A percentile compares a stretch with the other conserved stretches of the same genome.
Evolutionary conservation across 2,329 filamentous ascomycete genomes (phyloP).

Genomic region (Salinomyces thailandicus): DNA sequence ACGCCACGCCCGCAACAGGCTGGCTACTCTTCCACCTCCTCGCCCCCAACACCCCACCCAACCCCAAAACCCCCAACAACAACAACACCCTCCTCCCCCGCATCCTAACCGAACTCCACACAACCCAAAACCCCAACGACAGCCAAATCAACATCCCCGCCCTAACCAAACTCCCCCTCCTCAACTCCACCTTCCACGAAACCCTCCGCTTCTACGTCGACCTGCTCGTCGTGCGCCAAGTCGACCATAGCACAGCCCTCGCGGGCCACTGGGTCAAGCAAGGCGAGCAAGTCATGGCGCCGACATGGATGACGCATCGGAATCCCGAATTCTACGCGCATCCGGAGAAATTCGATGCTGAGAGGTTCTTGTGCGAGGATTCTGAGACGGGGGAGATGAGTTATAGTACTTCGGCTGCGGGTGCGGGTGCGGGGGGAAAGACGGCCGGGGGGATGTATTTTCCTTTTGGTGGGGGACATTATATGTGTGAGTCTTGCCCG

Average conservation of each 20-base stretch:
- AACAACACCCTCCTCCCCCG: slow-evolving; percentile 3
- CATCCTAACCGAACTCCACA: slow-evolving; percentile 16
- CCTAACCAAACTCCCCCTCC: slow-evolving; percentile 15
- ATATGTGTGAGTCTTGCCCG: slow-evolving; percentile 10
- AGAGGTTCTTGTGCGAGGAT: slow-evolving; percentile 13
- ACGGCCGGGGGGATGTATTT: slow-evolving; percentile 14
- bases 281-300: slow-evolving; percentile 14
- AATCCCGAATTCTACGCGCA: slow-evolving; percentile 12
- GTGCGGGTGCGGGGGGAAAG: too few species aligned
- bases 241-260: slow-evolving; percentile 5
- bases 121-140: slow-evolving; percentile 6
- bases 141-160: slow-evolving; percentile 13
- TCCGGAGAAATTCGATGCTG: slow-evolving; percentile 13
- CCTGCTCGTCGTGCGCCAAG: slow-evolving; percentile 17
- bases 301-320: slow-evolving; percentile 15
- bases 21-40: slow-evolving; percentile 22
- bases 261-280: slow-evolving; percentile 7
- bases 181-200: slow-evolving; percentile 23
- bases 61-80: slow-evolving; percentile 8
- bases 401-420: slow-evolving; percentile 11
- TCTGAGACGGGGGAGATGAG: slow-evolving; percentile 12
- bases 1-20: slow-evolving; percentile 20
- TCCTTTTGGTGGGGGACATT: slow-evolving; percentile 17
- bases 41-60: slow-evolving; percentile 11
- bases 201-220: slow-evolving; percentile 20